Evolutionary conservation across 1,139 yeast genomes (phyloP), one percentile per base, ranked within the genome.

Genomic region (Meyerozyma guilliermondii): DNA sequence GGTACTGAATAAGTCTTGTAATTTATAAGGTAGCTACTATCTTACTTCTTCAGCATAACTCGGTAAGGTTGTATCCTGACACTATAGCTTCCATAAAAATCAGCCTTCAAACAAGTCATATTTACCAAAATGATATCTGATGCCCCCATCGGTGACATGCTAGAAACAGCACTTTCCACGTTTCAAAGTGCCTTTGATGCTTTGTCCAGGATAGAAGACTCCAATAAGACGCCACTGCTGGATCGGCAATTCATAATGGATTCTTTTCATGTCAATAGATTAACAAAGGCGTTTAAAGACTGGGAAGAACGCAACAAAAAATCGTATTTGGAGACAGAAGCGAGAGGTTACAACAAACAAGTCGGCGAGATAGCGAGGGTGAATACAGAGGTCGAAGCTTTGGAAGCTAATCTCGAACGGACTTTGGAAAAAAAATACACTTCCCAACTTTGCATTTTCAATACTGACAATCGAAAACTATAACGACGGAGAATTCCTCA

Each of bases 401-500:
- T 61, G 20, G 54, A 54, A 10, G 43, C 46, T 11, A 60, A 60
- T 26, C 59, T 54, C 45, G 72, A 66, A 39, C 48, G 49, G 7
- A 50, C 65, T 34, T 48, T 53, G 13, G n/a, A 51, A 51, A 35
- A 50, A 54, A 28, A 60, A 64, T 16, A 55, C 50, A 37, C 55
- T 66, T 30, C 76, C 76, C 1, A 39, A 43, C 6, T 61, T 68
- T 39, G 42, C 46, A 5, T 53, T 71, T 28, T 66, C 74, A 2
- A 51, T 56, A 31, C 52, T 56, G 33, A 62, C 75, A 0, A 48
- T 71, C 16, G 44, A 53, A 38, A 50, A 54, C 36, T 65, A 55
- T 40, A 60, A 63, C 13, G 50, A 51, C 18, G 60, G 57, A 7
- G 37, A 45, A 18, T 51, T 58, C n/a, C 43, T 62, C n/a, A 46